A percentile compares a stretch with the other conserved stretches of the same genome.
phyloP scores from a whole-genome alignment of 768 basidiomycete species.

The Cystofilobasidium capitatum region DNA sequence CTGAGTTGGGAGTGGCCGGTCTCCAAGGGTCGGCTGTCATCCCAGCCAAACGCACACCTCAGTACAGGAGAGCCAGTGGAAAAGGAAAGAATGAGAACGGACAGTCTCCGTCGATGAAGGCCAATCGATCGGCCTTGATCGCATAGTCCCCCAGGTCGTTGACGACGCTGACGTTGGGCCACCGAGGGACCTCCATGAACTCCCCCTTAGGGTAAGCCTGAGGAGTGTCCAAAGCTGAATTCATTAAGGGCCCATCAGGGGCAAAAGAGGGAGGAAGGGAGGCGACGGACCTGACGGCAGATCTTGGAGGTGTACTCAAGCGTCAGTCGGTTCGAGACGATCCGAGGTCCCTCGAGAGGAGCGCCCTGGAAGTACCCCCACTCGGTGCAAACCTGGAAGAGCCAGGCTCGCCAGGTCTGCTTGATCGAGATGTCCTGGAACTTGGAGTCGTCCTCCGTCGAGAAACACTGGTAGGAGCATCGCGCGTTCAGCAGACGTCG shows the following conservation, averaged over 20 bases:
- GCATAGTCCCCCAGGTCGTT: conserved; percentile 77
- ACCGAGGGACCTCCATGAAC: conserved; percentile 56
- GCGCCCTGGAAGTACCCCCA: conserved; percentile 81
- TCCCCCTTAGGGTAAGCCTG: conserved; percentile 71
- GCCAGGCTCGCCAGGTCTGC: conserved; percentile 71
- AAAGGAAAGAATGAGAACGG: not conserved
- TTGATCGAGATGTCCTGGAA: conserved; percentile 55
- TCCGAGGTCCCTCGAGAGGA: conserved; percentile 55
- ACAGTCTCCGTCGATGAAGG: conserved; percentile 82
- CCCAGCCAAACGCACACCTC: not conserved
- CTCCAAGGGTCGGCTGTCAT: conserved; percentile 76
- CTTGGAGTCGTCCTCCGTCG: conserved; percentile 60
- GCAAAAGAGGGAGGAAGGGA: too few relatives aligned
- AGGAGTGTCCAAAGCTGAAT: not conserved
- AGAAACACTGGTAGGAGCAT: conserved; percentile 58
- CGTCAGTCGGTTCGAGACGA: conserved; percentile 68
- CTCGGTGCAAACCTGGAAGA: conserved; percentile 53
- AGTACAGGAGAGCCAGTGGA: not conserved
- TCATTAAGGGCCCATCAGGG: not conserved
- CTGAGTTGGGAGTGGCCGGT: conserved; percentile 47
- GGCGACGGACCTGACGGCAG: conserved; percentile 49
- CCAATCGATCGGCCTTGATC: conserved; percentile 68
- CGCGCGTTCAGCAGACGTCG: not conserved
- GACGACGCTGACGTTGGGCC: conserved; percentile 72
- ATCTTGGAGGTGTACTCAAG: conserved; percentile 61